These are phyloP conservation scores for Ustilago loliicola DNA, from an alignment of 1,284 basidiomycete species.

Conservation along the genomic window DNA sequence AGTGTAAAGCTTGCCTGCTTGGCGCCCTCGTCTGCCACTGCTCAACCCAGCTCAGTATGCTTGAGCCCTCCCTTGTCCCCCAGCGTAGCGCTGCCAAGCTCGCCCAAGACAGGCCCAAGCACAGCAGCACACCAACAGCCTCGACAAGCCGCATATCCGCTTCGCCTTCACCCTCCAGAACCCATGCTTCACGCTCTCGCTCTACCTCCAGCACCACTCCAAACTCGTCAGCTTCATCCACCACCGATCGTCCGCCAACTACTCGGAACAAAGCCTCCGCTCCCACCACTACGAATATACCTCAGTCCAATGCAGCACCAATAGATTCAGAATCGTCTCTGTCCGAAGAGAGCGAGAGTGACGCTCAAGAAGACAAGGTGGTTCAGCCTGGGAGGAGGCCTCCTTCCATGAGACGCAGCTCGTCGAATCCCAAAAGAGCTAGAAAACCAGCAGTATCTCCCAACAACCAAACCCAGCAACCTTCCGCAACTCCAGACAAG, in stretches of 20 bases:
- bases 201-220: constrained; percentile 5
- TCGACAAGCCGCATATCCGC: neutral
- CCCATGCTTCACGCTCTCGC: neutral
- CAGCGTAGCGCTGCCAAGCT: constrained; percentile 28
- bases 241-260: neutral
- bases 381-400: neutral
- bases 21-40: neutral
- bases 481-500: neutral
- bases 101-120: constrained; percentile 22
- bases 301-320: neutral
- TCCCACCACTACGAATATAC: neutral
- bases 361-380: neutral
- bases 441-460: neutral
- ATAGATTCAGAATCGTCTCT: constrained; percentile 4
- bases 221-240: constrained; percentile 12
- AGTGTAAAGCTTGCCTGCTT: neutral
- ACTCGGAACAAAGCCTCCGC: neutral
- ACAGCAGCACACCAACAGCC: neutral
- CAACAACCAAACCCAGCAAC: neutral
- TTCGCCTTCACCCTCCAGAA: neutral
- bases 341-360: neutral
- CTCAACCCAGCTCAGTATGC: neutral
- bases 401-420: neutral
- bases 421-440: neutral
- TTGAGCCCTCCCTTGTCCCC: constrained; percentile 9